Evolutionary conservation across 208 protist species (phyloP), one percentile per base, ranked within the genome.

Genomic region (Acanthamoeba divionensis): DNA sequence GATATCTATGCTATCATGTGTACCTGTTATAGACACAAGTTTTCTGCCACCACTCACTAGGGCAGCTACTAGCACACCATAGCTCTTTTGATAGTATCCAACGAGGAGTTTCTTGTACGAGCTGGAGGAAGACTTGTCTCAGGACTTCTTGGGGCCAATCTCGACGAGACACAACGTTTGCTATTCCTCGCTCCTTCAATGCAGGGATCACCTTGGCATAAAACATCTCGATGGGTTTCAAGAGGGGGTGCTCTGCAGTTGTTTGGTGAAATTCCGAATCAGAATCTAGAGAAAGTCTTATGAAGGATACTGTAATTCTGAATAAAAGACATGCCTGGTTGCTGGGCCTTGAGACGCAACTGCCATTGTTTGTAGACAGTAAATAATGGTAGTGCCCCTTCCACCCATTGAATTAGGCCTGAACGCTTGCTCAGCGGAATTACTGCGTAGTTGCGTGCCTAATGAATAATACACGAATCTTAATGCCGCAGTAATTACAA

Each of bases 351-450:
- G 45, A 62, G n/a, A n/a, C 73, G 44, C 44, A 67, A 36, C 65
- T 94, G 90, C 90, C 83, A 91, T 50, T 63, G 71, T 55, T 93
- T 89, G 33, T 91, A 94, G 0, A 91, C 0, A 31, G 91, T 69
- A 79, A 91, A 94, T 50, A 93, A 24, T 24, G 93, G 92, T 1
- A 93, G 63, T 8, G 90, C 55, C 63, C 90, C 90, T 24, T 93
- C 62, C 5, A 96, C 94, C 94, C 94, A 96, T 52, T 95, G 91
- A 29, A 96, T 95, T 4, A 96, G 31, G 12, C 94, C 94, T 24
- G 67, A 89, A 3, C 79, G 48, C 31, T 82, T 44, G 48, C 73
- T 89, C 8, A 96, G 55, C 18, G 94, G 94, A 33, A 95, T 88
- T n/a, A 95, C 94, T 21, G 89, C 71, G 65, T 96, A 96, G 8